These are phyloP conservation scores for Arabidopsis hybrid DNA, from an alignment of 441 rosid species.

Conservation along the genomic window DNA sequence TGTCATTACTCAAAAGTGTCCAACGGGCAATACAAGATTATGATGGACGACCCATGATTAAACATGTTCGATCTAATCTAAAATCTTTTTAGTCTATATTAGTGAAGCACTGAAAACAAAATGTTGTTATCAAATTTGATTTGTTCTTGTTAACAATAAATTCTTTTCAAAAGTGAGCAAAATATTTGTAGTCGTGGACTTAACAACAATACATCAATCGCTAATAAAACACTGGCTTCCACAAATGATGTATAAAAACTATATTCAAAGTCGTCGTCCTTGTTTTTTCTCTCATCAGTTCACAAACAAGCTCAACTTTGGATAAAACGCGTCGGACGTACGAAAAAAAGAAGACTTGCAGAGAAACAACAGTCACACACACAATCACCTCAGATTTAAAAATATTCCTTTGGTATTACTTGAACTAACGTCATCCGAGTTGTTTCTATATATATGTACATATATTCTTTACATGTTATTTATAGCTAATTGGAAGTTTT, in stretches of 20 bases:
- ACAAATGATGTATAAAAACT: not conserved
- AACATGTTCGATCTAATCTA: not conserved
- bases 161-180: not conserved
- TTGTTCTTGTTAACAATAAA: slow-evolving; percentile 23
- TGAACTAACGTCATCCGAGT: slow-evolving; percentile 10
- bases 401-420: slow-evolving; percentile 22
- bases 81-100: not conserved
- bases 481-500: too few species aligned
- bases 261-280: slow-evolving; percentile 37
- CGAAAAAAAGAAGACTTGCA: slow-evolving; percentile 27
- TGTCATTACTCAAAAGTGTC: too few species aligned
- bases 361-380: slow-evolving; percentile 28
- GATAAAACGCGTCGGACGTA: slow-evolving; percentile 37
- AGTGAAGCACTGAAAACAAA: slow-evolving; percentile 10
- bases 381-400: not conserved
- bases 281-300: slow-evolving; percentile 11
- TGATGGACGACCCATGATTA: not conserved
- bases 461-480: not conserved
- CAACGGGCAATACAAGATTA: too few species aligned
- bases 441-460: not conserved
- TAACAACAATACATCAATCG: slow-evolving; percentile 6
- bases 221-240: slow-evolving; percentile 1
- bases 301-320: slow-evolving; percentile 6
- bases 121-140: slow-evolving; percentile 17
- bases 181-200: slow-evolving; percentile 25